Base-by-base conservation (phyloP, 768 basidiomycete species). In the Tephrocybe rancida region DNA sequence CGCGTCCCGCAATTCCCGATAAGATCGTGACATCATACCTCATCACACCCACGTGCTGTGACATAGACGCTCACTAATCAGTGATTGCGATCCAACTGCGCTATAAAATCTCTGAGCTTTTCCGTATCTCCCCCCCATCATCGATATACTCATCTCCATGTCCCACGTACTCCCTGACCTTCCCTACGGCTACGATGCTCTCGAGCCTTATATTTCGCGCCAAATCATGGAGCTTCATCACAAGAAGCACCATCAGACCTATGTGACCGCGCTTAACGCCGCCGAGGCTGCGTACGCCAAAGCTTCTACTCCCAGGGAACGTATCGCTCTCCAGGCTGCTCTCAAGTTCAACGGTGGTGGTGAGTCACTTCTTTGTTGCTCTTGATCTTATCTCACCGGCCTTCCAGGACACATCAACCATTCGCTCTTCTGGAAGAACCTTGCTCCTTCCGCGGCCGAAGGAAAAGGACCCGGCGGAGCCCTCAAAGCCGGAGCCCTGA, bases 311-410 rank as follows among this genome's bases (percentile, higher is more conserved):
- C 81, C 90, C 64, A 92, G 88, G 73, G 86, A 88, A 67, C 82
- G 85, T 56, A 94, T 96, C 64, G 86, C 84, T 22, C 87, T 96
- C 51, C 92, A 94, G 71, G 84, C 90, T 11, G 93, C 93, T 7
- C 78, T 96, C 70, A 94, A 90, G 74, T 97, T 97, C 80, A 96
- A 97, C 72, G 94, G 94, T 57, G 95, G 95, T 73, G 95, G 93
- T 87, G 66, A 65, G 83, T 75, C 21, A n/a, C 29, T 29, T 10
- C 16, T 18, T 26, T 0, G 25, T 32, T 44, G 7, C 5, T 18
- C 19, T 22, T 2, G 21, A 53, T 53, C 52, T 53, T 53, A 53
- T 26, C 21, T 13, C 37, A 53, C 61, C 57, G 13, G 43, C 3
- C 19, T 7, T 9, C 9, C 69, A 88, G 87, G 89, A 14, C 93